Percentiles rank a stretch among this genome's conserved stretches.
Evolutionary conservation across 352 stramenopile species (phyloP).

Genomic region (Phytophthora melonis): DNA sequence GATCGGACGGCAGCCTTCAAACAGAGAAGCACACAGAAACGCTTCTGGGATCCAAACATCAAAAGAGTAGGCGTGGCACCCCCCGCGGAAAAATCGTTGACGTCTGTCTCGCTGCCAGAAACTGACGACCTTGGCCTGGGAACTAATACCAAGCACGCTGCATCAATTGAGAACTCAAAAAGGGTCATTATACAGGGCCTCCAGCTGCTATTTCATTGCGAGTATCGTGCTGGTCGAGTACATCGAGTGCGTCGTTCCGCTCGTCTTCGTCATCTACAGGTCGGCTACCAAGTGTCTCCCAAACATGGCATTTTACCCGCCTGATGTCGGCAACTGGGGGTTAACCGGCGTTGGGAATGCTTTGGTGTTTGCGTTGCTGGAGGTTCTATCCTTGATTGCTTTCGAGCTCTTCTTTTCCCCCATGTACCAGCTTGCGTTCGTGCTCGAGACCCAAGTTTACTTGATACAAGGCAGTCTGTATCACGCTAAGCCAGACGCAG

Average conservation of each 20-base stretch:
- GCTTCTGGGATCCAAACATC: not conserved
- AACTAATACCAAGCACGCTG: not conserved
- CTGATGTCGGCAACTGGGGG: slow-evolving; percentile 3
- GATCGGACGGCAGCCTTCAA: not conserved
- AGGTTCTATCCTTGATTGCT: not conserved
- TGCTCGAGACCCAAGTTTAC: not conserved
- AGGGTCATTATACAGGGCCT: slow-evolving; percentile 6
- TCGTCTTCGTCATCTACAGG: slow-evolving; percentile 10
- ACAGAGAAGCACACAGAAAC: not conserved
- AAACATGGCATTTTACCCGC: slow-evolving; percentile 7
- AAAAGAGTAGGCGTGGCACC: not conserved
- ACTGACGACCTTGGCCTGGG: not conserved
- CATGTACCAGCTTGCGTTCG: not conserved
- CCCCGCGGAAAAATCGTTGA: not conserved
- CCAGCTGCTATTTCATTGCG: slow-evolving; percentile 15
- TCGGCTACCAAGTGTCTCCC: not conserved
- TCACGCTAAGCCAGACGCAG: not conserved
- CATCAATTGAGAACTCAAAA: slow-evolving; percentile 5
- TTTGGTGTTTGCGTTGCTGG: not conserved
- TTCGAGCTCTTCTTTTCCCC: not conserved
- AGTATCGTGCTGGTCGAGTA: slow-evolving; percentile 24
- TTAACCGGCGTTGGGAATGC: not conserved
- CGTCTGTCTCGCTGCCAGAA: not conserved
- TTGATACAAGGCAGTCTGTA: not conserved
- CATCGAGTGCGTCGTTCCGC: slow-evolving; percentile 8